Base-by-base conservation (phyloP, 176 grass and related monocot species). In the Aegilops bicornis region DNA sequence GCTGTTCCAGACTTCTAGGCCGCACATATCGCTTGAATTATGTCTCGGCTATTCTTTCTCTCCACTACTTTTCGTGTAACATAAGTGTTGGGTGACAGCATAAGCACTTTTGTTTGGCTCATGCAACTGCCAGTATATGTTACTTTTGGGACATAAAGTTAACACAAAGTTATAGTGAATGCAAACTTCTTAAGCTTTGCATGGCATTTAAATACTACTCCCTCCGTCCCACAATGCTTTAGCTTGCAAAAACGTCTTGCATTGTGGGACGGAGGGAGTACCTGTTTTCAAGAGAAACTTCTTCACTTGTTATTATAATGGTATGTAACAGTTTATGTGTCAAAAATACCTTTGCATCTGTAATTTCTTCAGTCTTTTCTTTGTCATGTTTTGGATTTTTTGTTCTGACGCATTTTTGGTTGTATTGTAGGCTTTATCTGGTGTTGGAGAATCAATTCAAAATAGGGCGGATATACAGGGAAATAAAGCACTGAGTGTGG, bases 341-440 rank as follows among this genome's bases (percentile, higher is more conserved):
- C 13, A 37, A 36, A 70, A 69, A 45, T 86, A 20, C 39, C 1
- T 33, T 78, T 37, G 14, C 64, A 78, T 58, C n/a, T 69, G 5
- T 40, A 45, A 20, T 25, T 78, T 77, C 1, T 48, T 30, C 71
- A 72, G 16, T 30, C 20, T 3, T 29, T 79, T 61, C 36, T 48
- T 48, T 15, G 5, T 67, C 35, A 82, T 82, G 17, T 69, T 62
- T 76, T 12, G 3, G 8, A 76, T 76, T 76, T 79, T 35, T 8
- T 33, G 24, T 87, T 43, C 10, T 43, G 42, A 87, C 69, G 83
- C n/a, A n/a, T 77, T 65, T 29, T 20, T 42, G 67, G 43, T 69
- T 80, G 10, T 76, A 48, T 88, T 87, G 61, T 79, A 98, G 95
- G 95, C 95, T 71, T 95, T 98, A 89, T 98, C 95, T 85, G 95